A percentile compares a stretch with the other conserved stretches of the same genome.
These are phyloP conservation scores for Exophiala lecanii-corni DNA, from an alignment of 2,329 filamentous ascomycete genomes.

Conservation along the genomic window DNA sequence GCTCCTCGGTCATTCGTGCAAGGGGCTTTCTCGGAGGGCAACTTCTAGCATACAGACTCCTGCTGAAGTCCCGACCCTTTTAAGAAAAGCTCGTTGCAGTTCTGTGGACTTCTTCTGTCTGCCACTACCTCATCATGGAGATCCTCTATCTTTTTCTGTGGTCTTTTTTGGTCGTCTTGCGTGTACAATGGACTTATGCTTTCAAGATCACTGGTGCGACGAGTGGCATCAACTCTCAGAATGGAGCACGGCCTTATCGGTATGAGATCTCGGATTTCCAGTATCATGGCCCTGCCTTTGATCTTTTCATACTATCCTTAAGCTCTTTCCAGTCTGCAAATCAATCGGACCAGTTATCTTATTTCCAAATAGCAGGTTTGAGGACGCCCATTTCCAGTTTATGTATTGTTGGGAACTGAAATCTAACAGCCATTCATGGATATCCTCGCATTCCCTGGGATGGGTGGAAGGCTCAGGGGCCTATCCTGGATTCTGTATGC, in stretches of 20 bases:
- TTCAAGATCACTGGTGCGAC: slow-evolving; percentile 29
- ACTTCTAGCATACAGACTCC: background rate
- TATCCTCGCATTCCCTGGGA: slow-evolving; percentile 62
- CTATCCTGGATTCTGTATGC: slow-evolving; percentile 68
- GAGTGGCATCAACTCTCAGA: slow-evolving; percentile 28
- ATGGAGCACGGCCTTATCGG: slow-evolving; percentile 42
- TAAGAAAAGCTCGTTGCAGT: background rate
- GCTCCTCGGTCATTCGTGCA: background rate
- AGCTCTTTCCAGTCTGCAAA: slow-evolving; percentile 65
- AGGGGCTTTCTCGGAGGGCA: background rate
- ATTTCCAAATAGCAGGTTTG: slow-evolving; percentile 73
- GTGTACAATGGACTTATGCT: too few relatives aligned
- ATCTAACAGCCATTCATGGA: slow-evolving; percentile 68
- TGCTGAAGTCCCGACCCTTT: background rate
- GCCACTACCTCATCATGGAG: background rate
- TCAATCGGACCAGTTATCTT: slow-evolving; percentile 63
- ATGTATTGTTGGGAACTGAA: slow-evolving; percentile 1
- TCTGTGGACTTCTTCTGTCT: slow-evolving; percentile 9
- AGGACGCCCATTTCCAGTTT: too few relatives aligned
- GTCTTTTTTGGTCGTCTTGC: slow-evolving; percentile 3
- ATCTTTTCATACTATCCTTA: slow-evolving; percentile 71
- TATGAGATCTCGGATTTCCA: slow-evolving; percentile 65
- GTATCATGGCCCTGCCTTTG: slow-evolving; percentile 58
- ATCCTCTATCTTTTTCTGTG: slow-evolving; percentile 6
- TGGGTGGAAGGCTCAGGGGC: slow-evolving; percentile 38